A percentile compares a stretch with the other conserved stretches of the same genome.
Evolutionary conservation across 177 flowering plant genomes (phyloP).

Genomic region (Vitis hybrid): DNA sequence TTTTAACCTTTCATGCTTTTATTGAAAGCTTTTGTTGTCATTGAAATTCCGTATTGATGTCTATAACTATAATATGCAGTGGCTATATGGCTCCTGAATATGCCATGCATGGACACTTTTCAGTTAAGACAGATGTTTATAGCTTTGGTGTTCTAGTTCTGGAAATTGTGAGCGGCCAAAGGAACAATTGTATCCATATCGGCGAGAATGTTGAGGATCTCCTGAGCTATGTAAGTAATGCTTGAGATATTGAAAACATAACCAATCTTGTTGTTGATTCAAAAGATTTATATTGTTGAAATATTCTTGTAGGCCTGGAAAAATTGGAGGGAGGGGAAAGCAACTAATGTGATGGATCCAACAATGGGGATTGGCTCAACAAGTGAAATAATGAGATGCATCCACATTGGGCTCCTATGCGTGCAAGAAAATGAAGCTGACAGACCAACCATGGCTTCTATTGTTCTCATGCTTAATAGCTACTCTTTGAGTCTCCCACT

Average conservation of each 20-base stretch:
- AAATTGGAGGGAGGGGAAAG: slow-evolving; percentile 13
- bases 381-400: slow-evolving; percentile 19
- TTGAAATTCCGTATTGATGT: background rate
- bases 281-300: no score
- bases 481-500: slow-evolving; percentile 6
- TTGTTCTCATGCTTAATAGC: slow-evolving; percentile 22
- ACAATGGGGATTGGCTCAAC: background rate
- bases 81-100: slow-evolving; percentile 23
- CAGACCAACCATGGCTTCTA: slow-evolving; percentile 19
- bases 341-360: slow-evolving; percentile 10
- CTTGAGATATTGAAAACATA: background rate
- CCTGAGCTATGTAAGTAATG: slow-evolving; percentile 8
- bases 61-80: slow-evolving; percentile 1
- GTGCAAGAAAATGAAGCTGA: slow-evolving; percentile 17
- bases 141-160: slow-evolving; percentile 19
- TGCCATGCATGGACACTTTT: slow-evolving; percentile 15
- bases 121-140: slow-evolving; percentile 17
- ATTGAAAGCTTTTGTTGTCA: no score
- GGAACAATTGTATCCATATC: slow-evolving; percentile 3
- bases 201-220: slow-evolving; percentile 8
- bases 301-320: slow-evolving; percentile 17
- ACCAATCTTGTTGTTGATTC: no score
- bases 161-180: slow-evolving; percentile 16
- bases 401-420: slow-evolving; percentile 22
- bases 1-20: no score